Evolutionary conservation across 805 yeast genomes (phyloP).

Genomic region (Yamadazyma akitaensis): DNA sequence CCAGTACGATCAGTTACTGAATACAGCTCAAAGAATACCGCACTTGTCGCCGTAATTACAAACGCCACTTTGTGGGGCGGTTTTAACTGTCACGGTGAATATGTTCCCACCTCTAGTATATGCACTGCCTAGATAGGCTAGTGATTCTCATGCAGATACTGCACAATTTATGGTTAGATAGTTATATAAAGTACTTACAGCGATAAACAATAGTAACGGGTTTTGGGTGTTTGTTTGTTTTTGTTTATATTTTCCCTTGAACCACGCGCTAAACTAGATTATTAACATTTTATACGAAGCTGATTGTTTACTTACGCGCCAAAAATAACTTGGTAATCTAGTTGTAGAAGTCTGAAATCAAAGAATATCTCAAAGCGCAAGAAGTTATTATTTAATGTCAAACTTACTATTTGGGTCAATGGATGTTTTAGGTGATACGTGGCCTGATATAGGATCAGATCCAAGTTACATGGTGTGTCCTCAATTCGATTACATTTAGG

Average conservation of each 20-base stretch:
- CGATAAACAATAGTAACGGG: constrained; percentile 2
- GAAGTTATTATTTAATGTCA: no score
- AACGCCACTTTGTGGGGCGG: neutral
- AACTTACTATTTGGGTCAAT: no score
- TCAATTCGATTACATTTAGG: no score
- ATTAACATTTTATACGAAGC: neutral
- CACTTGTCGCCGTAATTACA: neutral
- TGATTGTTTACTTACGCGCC: constrained; percentile 4
- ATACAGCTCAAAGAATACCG: neutral
- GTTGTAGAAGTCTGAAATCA: no score
- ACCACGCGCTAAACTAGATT: constrained; percentile 2
- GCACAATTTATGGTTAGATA: neutral
- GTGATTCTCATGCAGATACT: neutral
- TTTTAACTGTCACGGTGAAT: neutral
- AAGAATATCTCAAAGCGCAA: no score
- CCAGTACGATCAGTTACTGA: neutral
- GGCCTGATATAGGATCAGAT: no score
- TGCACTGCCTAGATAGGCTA: neutral
- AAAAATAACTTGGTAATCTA: no score
- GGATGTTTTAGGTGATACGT: no score
- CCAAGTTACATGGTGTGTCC: no score
- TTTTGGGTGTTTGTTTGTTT: constrained; percentile 1
- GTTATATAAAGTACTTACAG: neutral
- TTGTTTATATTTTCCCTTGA: constrained; percentile 5
- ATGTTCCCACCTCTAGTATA: neutral